These are phyloP conservation scores for Geranium brycei DNA, from an alignment of 345 rosid species.

Conservation along the genomic window DNA sequence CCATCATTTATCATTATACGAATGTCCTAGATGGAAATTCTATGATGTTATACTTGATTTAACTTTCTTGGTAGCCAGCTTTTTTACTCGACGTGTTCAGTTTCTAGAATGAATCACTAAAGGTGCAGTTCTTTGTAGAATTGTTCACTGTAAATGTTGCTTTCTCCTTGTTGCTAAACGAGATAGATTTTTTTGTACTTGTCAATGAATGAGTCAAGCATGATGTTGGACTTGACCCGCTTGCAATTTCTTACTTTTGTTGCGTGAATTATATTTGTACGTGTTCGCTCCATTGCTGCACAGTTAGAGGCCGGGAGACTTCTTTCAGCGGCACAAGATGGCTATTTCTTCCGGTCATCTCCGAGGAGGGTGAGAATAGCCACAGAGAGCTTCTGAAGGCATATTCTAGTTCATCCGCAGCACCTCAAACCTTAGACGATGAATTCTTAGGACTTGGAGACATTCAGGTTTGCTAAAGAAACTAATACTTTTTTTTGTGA, in stretches of 20 bases:
- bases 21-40: no score
- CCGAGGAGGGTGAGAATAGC: slow-evolving; percentile 25
- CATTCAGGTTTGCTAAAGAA: slow-evolving; percentile 20
- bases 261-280: slow-evolving; percentile 2
- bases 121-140: no score
- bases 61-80: no score
- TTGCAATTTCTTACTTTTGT: slow-evolving; percentile 4
- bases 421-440: slow-evolving; percentile 24
- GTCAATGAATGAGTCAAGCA: no score
- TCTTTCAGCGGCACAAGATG: slow-evolving; percentile 25
- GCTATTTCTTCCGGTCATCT: slow-evolving; percentile 28
- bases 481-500: no score
- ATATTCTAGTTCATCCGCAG: slow-evolving; percentile 21
- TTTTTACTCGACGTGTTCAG: no score
- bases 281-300: background rate
- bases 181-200: no score
- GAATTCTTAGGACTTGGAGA: slow-evolving; percentile 22
- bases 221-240: background rate
- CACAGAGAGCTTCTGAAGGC: slow-evolving; percentile 23
- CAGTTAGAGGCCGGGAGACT: slow-evolving; percentile 41
- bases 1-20: no score
- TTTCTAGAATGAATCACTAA: no score
- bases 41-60: no score
- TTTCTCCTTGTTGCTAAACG: no score
- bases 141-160: no score